Base-by-base conservation (phyloP, 805 yeast species). In the Candida boleticola region DNA sequence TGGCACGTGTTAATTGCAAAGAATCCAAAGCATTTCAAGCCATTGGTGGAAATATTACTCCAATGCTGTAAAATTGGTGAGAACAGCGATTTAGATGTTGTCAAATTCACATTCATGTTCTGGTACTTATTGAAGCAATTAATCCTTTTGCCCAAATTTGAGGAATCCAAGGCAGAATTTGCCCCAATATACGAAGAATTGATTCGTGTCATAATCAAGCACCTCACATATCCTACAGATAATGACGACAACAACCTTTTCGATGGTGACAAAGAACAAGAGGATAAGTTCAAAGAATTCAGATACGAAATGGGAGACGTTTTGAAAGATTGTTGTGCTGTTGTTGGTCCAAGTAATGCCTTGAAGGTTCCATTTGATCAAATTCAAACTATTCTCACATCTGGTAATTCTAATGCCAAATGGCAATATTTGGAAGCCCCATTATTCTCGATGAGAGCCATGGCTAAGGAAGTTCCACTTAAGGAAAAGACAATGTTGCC, bases 231-330 rank as follows among this genome's bases (percentile, higher is more conserved):
- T 60, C 98, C 97, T 16, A 58, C 64, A 7, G 57, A 54, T 2
- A 53, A 60, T 3, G 49, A 55, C 29, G 55, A 51, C 14, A 36
- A 42, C 21, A 74, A 71, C 39, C 57, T 81, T 16, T 92, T 92
- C 53, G 73, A 74, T 20, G 73, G 72, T 21, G 89, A 86, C 54
- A 74, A 71, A 50, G 97, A 89, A 58, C 85, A 79, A 42, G 96
- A 89, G 57, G 99, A 95, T 57, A 87, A 89, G 61, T 93, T 93
- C 61, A 82, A 87, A 55, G 95, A 89, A 45, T 93, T 92, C 64
- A 76, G 99, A 55, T 93, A 93, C 63, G 96, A 89, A 43, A 87
- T 93, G 86, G 98, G 98, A 29, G 98, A 93, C 60, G 96, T 92
- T n/a, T 68, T 93, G 47, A 95, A 95, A 58, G 96, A 89, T 58